These are phyloP conservation scores for Phytopythium chamaehyphon DNA, from an alignment of 352 stramenopile species.

Conservation along the genomic window DNA sequence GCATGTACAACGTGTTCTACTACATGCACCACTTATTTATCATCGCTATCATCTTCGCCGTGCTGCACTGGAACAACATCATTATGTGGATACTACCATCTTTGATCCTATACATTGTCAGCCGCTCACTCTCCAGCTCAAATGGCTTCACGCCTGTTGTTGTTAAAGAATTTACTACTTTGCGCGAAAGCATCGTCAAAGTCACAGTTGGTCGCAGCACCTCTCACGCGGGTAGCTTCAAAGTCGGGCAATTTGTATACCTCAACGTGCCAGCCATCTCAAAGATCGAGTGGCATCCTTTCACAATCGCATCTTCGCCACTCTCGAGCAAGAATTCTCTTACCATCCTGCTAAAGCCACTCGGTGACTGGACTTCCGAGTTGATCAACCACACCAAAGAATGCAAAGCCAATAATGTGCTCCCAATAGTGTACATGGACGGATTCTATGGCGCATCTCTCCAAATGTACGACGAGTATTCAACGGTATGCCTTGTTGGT, in stretches of 20 bases:
- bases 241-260: constrained; percentile 43
- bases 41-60: constrained; percentile 30
- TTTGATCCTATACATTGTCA: constrained; percentile 33
- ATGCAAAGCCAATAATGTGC: constrained; percentile 14
- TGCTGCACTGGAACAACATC: constrained; percentile 34
- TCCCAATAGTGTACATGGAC: constrained; percentile 24
- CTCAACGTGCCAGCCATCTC: constrained; percentile 37
- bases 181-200: constrained; percentile 26
- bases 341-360: constrained; percentile 21
- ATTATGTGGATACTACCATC: constrained; percentile 37
- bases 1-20: constrained; percentile 45
- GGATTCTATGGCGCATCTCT: constrained; percentile 21
- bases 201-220: constrained; percentile 24
- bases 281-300: constrained; percentile 46
- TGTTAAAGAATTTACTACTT: constrained; percentile 22
- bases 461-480: constrained; percentile 19
- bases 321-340: constrained; percentile 7
- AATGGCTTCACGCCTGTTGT: constrained; percentile 25
- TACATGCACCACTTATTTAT: constrained; percentile 44
- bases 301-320: constrained; percentile 35
- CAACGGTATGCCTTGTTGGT: constrained; percentile 15
- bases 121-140: constrained; percentile 25
- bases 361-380: constrained; percentile 19
- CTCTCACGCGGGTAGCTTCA: constrained; percentile 11
- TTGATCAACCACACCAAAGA: constrained; percentile 11